Evolutionary conservation across 192 early-diverging fungal species (phyloP).

Genomic region (Coemansia sp.): DNA sequence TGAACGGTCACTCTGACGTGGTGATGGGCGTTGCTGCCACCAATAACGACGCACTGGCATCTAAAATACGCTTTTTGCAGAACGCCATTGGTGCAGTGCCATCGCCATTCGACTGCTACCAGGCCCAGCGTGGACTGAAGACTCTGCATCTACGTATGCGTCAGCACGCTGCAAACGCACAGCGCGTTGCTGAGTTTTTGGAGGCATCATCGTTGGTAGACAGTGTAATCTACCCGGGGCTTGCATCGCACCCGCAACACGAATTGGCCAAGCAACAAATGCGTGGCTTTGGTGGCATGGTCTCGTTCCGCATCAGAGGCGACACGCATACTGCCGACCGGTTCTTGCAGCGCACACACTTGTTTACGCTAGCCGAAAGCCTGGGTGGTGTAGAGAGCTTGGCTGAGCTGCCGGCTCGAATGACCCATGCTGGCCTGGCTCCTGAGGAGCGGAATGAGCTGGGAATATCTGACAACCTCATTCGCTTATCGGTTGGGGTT

Average conservation of each 20-base stretch:
- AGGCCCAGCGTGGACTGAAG: slow-evolving; percentile 93
- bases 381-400: slow-evolving; percentile 94
- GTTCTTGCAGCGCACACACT: slow-evolving; percentile 74
- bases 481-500: slow-evolving; percentile 89
- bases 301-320: slow-evolving; percentile 90
- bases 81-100: slow-evolving; percentile 97
- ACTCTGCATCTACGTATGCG: slow-evolving; percentile 94
- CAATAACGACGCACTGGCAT: slow-evolving; percentile 66
- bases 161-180: slow-evolving; percentile 82
- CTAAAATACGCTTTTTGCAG: slow-evolving; percentile 86
- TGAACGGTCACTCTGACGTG: slow-evolving; percentile 98
- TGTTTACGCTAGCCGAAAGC: slow-evolving; percentile 95
- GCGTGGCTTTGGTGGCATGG: slow-evolving; percentile 94
- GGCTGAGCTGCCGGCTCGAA: slow-evolving; percentile 89
- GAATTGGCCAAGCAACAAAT: slow-evolving; percentile 84
- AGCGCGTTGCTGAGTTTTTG: slow-evolving; percentile 76
- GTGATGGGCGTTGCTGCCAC: slow-evolving; percentile 95
- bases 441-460: slow-evolving; percentile 79
- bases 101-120: slow-evolving; percentile 93
- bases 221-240: slow-evolving; percentile 91
- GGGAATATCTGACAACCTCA: slow-evolving; percentile 91
- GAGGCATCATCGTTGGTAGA: slow-evolving; percentile 70
- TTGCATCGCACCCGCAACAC: slow-evolving; percentile 89
- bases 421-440: slow-evolving; percentile 92
- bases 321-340: slow-evolving; percentile 73